A percentile compares a stretch with the other conserved stretches of the same genome.
These are phyloP conservation scores for Phytomonas sp. DNA, from an alignment of 208 protist species.

Conservation along the genomic window DNA sequence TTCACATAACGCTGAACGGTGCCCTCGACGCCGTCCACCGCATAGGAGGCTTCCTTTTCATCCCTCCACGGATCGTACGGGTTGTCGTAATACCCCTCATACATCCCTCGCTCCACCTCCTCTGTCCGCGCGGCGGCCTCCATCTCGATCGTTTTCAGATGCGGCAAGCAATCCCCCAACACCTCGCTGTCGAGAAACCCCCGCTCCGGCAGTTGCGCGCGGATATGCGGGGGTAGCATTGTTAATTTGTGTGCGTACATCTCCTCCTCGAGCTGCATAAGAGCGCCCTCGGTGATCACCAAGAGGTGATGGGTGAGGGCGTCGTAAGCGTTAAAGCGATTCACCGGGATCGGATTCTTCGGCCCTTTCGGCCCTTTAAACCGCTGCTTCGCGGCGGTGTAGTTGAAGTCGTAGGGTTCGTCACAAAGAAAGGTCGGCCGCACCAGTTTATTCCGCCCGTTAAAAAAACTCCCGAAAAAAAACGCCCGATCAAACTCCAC, in stretches of 20 bases:
- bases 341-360: conserved; percentile 89
- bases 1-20: conserved; percentile 63
- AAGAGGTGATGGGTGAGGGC: conserved; percentile 72
- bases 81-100: conserved; percentile 71
- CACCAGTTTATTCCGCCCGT: conserved; percentile 86
- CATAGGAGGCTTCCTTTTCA: conserved; percentile 69
- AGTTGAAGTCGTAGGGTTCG: conserved; percentile 85
- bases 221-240: conserved; percentile 83
- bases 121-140: conserved; percentile 80
- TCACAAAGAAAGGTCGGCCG: conserved; percentile 82
- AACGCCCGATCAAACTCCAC: conserved; percentile 81
- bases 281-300: conserved; percentile 85
- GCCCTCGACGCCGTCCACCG: conserved; percentile 74
- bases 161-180: conserved; percentile 60
- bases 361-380: conserved; percentile 78
- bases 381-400: conserved; percentile 55
- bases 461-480: conserved; percentile 90
- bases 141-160: conserved; percentile 69
- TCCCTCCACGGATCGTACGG: conserved; percentile 82
- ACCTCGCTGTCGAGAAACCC: conserved; percentile 52
- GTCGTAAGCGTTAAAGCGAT: conserved; percentile 89
- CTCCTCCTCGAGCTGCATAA: conserved; percentile 85
- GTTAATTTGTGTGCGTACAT: conserved; percentile 80
- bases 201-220: conserved; percentile 72
- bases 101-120: conserved; percentile 75